Evolutionary conservation across 2,329 filamentous ascomycete genomes (phyloP), one percentile per base, ranked within the genome.

Genomic region (Helotiales sp.): DNA sequence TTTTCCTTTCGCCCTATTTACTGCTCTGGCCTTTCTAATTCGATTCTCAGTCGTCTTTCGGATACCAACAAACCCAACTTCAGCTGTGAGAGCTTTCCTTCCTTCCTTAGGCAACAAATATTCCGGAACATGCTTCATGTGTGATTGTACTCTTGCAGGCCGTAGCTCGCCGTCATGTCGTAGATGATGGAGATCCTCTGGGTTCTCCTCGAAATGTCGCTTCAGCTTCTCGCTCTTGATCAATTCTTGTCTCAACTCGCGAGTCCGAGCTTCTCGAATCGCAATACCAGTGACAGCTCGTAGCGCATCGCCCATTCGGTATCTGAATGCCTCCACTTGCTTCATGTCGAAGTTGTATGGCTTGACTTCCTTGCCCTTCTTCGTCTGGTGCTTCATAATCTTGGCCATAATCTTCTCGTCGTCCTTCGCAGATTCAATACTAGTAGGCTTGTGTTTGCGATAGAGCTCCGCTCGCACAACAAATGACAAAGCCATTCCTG

Each of bases 161-260:
- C 93, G 87, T 65, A 97, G 84, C 78, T 97, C 95, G 43, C 90
- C 90, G 77, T 99, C 96, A 77, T 99, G 96, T 28, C 95, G 88
- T 72, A 98, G 83, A 77, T 97, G 93, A 43, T 89, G 87, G 71
- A 98, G 82, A 77, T 98, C 95, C 34, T 91, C 89, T 0, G 96
- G 96, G 78, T 99, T 97, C 79, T 99, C 96, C 77, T 98, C 96
- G 76, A 98, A 99, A 82, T 98, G 93, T 61, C 93, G 87, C 80
- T 96, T 94, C 63, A 99, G 83, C 80, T 97, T 97, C 77, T 98
- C 95, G 71, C 91, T 95, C 82, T 97, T 96, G 74, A 97, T 84
- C 13, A 99, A 84, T 79, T 98, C 96, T 78, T 95, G 89, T 63
- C 93, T 87, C 65, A 99, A 85, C 80, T 99, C 95, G 67, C 92